Evolutionary conservation across 306 rosid species (phyloP), one percentile per base, ranked within the genome.

Genomic region (Prunus dulcis): DNA sequence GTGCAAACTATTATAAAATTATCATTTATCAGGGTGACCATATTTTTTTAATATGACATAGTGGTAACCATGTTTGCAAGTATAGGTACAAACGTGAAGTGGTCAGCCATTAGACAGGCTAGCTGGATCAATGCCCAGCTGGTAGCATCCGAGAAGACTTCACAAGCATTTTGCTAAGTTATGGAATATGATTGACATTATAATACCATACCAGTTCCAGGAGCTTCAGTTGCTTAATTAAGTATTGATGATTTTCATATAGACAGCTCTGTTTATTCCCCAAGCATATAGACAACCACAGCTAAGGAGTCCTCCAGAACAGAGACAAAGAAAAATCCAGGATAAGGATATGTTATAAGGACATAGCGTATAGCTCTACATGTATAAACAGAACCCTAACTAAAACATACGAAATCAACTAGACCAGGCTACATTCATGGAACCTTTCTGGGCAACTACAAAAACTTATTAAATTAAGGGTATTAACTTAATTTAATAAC

Each of bases 271-370:
- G 43, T 19, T 14, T 57, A 49, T 50, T 64, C 41, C 79, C 43
- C 18, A 3, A 63, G 72, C 73, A 79, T 12, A 5, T 0, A 47
- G 76, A 72, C 74, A 81, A 57, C 51, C 38, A 56, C 86, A 74
- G 78, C 87, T 81, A 67, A 14, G 50, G 50, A 47, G 22, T 52
- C 60, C 72, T 61, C 69, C 47, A 18, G 56, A 43, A 73, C 50
- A 38, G 34, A 63, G 84, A 76, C 86, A 81, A 71, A 56, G 28
- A 62, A 70, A 71, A 71, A 83, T 86, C 86, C 82, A 74, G 79
- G 9, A 62, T 17, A 27, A 60, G 20, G 71, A 67, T 20, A 38
- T 38, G 43, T 38, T 38, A 34, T 5, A 38, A 38, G 43, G 43
- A 38, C 43, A 38, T 7, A 1, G 43, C 9, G 9, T 25, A 43